Conservation (phyloP, 2,329 filamentous ascomycete genomes). For the Coleophoma cylindrospora region DNA sequence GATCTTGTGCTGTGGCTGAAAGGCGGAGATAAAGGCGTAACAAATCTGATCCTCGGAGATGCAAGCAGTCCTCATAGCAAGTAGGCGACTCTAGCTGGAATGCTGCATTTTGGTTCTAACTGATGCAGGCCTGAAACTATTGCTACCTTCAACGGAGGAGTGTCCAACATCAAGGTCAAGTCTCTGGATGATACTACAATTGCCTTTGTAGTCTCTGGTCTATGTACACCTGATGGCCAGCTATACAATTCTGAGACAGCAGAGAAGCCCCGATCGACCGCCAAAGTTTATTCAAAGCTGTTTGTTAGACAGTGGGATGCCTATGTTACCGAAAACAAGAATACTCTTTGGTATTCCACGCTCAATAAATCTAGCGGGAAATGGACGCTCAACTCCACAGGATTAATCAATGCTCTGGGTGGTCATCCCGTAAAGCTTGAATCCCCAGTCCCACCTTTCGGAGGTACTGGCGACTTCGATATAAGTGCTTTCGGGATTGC, state of each 20-base stretch:
- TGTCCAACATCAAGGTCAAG: conserved; percentile 56
- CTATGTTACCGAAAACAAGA: conserved; percentile 65
- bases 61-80: conserved; percentile 16
- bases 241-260: conserved; percentile 62
- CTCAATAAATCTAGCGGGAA: conserved; percentile 35
- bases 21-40: conserved; percentile 50
- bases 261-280: conserved; percentile 55
- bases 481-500: conserved; percentile 60
- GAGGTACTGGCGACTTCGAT: conserved; percentile 76
- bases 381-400: conserved; percentile 30
- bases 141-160: conserved; percentile 40
- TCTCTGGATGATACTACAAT: conserved; percentile 42
- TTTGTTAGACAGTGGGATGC: conserved; percentile 82
- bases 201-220: conserved; percentile 55
- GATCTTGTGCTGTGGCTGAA: conserved; percentile 24
- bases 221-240: conserved; percentile 62
- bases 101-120: too few species aligned
- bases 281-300: conserved; percentile 66
- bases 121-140: conserved; percentile 37
- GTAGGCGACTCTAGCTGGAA: conserved; percentile 3
- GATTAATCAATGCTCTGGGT: conserved; percentile 58
- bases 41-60: conserved; percentile 21
- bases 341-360: conserved; percentile 68
- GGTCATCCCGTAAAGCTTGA: conserved; percentile 41
- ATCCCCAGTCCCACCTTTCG: conserved; percentile 72